Evolutionary conservation across 2,329 filamentous ascomycete genomes (phyloP).

Genomic region (Bipolaris bicolor): DNA sequence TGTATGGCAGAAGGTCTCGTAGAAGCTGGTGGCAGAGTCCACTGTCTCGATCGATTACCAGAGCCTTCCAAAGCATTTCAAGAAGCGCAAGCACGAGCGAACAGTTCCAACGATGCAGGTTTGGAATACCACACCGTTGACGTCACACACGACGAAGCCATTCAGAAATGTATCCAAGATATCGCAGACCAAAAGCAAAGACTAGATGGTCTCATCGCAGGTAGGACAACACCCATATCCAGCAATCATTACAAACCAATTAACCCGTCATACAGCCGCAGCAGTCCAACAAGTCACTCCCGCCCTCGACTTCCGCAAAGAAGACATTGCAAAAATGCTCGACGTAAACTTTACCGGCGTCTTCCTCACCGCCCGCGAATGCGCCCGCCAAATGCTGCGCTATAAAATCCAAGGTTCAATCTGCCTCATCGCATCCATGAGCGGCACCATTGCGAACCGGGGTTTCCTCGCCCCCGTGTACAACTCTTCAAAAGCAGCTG

Average conservation of each 20-base stretch:
- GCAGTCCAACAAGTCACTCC: constrained; percentile 80
- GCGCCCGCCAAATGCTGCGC: constrained; percentile 66
- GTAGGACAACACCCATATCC: constrained; percentile 13
- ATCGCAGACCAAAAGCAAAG: constrained; percentile 74
- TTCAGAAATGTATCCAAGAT: constrained; percentile 69
- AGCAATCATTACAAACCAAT: neutral
- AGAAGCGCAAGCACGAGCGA: constrained; percentile 65
- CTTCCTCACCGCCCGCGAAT: constrained; percentile 65
- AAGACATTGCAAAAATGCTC: constrained; percentile 65
- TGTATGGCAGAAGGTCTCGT: constrained; percentile 73
- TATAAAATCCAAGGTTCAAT: constrained; percentile 64
- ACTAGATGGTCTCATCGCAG: constrained; percentile 76
- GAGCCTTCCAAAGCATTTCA: constrained; percentile 66
- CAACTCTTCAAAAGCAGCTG: constrained; percentile 76
- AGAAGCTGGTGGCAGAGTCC: constrained; percentile 75
- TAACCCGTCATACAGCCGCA: constrained; percentile 55
- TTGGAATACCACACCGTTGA: constrained; percentile 79
- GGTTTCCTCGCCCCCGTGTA: constrained; percentile 70
- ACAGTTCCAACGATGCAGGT: constrained; percentile 64
- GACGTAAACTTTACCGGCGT: constrained; percentile 65
- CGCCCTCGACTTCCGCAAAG: constrained; percentile 73
- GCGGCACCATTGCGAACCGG: constrained; percentile 64
- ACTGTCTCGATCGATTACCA: constrained; percentile 67
- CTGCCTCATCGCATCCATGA: constrained; percentile 67
- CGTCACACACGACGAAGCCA: constrained; percentile 69